Evolutionary conservation across 495 filamentous ascomycete genomes (phyloP).

Genomic region (Hypoxylon intermedium): DNA sequence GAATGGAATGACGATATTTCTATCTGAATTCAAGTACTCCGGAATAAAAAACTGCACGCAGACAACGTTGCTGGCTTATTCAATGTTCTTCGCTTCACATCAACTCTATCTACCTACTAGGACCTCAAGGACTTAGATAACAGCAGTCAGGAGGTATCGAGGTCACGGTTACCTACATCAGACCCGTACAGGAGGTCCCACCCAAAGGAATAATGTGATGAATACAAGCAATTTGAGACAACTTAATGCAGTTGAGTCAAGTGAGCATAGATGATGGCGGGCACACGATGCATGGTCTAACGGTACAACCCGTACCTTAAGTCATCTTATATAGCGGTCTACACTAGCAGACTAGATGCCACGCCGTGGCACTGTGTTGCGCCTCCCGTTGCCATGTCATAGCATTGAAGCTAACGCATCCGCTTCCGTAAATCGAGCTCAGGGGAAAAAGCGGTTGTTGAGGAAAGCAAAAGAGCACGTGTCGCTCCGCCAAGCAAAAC

Average conservation of each 20-base stretch:
- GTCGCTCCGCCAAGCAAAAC: slow-evolving; percentile 28
- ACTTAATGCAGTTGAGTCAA: slow-evolving; percentile 1
- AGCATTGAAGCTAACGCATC: background rate
- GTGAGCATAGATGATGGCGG: slow-evolving; percentile 2
- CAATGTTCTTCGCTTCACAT: background rate
- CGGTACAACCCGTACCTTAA: background rate
- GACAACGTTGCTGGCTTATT: background rate
- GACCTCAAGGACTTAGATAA: background rate
- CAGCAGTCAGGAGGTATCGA: too few relatives aligned
- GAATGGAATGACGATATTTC: too few relatives aligned
- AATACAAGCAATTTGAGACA: background rate
- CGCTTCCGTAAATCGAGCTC: background rate
- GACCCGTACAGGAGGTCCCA: background rate
- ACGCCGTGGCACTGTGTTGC: background rate
- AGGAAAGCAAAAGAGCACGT: slow-evolving; percentile 31
- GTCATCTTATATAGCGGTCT: background rate
- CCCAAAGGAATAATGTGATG: background rate
- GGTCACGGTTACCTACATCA: background rate
- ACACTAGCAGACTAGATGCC: background rate
- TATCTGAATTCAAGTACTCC: too few relatives aligned
- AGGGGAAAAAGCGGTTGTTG: slow-evolving; percentile 9
- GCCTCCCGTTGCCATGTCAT: background rate
- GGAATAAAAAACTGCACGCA: too few relatives aligned
- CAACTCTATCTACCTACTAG: too few relatives aligned
- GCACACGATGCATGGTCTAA: background rate